phyloP scores from a whole-genome alignment of 768 basidiomycete genomes.

The Clitopilus passeckerianus region DNA sequence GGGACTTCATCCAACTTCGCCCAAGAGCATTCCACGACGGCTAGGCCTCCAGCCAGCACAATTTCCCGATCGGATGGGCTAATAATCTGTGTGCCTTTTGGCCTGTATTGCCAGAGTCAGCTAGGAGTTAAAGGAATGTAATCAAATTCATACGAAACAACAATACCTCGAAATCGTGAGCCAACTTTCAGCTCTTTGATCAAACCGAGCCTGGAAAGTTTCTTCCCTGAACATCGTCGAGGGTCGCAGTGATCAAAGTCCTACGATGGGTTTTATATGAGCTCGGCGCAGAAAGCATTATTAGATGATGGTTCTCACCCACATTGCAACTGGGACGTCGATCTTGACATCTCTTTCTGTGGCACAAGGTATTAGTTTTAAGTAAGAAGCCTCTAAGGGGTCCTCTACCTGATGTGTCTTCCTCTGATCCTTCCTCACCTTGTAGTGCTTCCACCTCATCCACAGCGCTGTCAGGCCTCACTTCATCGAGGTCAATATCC shows the following conservation, averaged over 20 bases:
- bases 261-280: slow-evolving; percentile 32
- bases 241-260: slow-evolving; percentile 99
- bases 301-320: slow-evolving; percentile 52
- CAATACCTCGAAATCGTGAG: slow-evolving; percentile 83
- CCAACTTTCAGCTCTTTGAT: slow-evolving; percentile 84
- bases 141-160: slow-evolving; percentile 73
- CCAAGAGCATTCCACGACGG: slow-evolving; percentile 99
- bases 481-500: slow-evolving; percentile 5
- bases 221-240: slow-evolving; percentile 77
- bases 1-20: slow-evolving; percentile 93
- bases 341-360: slow-evolving; percentile 30
- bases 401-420: slow-evolving; percentile 16
- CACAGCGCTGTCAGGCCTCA: slow-evolving; percentile 53
- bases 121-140: slow-evolving; percentile 1
- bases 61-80: slow-evolving; percentile 84
- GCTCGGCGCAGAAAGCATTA: neutral
- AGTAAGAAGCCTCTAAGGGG: neutral
- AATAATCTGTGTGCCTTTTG: slow-evolving; percentile 75
- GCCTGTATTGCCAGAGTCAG: slow-evolving; percentile 40
- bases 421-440: slow-evolving; percentile 26
- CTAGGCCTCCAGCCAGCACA: slow-evolving; percentile 68
- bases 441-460: slow-evolving; percentile 38
- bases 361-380: slow-evolving; percentile 1
- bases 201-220: slow-evolving; percentile 78
- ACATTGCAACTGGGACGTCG: slow-evolving; percentile 89